A percentile compares a stretch with the other conserved stretches of the same genome.
Conservation (phyloP, 148 eudicot genomes). For the Rhododendron williamsianum region DNA sequence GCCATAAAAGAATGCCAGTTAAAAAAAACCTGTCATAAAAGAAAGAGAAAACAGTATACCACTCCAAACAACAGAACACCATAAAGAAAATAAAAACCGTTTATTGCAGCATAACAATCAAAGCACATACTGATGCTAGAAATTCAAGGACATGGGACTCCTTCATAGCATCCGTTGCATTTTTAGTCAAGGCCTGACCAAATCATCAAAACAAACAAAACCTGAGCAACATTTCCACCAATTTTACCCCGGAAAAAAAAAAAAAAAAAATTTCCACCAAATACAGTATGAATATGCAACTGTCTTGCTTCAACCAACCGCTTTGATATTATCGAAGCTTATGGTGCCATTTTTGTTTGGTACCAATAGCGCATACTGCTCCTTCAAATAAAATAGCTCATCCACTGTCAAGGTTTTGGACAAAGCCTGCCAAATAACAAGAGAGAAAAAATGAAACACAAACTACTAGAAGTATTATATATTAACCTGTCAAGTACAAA, state of each 20-base stretch:
- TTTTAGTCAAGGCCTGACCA: constrained; percentile 66
- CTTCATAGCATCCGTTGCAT: constrained; percentile 79
- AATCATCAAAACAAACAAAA: constrained; percentile 1
- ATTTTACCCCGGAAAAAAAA: neutral
- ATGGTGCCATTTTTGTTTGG: constrained; percentile 69
- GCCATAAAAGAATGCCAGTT: constrained; percentile 6
- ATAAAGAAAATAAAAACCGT: neutral
- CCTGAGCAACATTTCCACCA: constrained; percentile 1
- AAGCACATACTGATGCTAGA: constrained; percentile 49
- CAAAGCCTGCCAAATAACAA: constrained; percentile 47
- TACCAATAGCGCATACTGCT: constrained; percentile 59
- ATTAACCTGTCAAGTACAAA: neutral
- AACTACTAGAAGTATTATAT: neutral
- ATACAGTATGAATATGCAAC: neutral
- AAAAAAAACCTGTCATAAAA: no score
- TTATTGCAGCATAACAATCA: neutral
- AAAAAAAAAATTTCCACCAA: neutral
- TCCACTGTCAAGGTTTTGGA: constrained; percentile 66
- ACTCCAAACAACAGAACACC: neutral
- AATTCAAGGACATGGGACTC: constrained; percentile 72
- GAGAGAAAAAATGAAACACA: neutral
- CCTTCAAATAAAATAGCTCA: constrained; percentile 61
- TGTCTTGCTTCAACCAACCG: constrained; percentile 32
- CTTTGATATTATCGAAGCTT: constrained; percentile 60
- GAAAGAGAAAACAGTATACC: neutral